A percentile compares a stretch with the other conserved stretches of the same genome.
phyloP scores from a whole-genome alignment of 1,139 yeast species.

The Diutina siamensis region DNA sequence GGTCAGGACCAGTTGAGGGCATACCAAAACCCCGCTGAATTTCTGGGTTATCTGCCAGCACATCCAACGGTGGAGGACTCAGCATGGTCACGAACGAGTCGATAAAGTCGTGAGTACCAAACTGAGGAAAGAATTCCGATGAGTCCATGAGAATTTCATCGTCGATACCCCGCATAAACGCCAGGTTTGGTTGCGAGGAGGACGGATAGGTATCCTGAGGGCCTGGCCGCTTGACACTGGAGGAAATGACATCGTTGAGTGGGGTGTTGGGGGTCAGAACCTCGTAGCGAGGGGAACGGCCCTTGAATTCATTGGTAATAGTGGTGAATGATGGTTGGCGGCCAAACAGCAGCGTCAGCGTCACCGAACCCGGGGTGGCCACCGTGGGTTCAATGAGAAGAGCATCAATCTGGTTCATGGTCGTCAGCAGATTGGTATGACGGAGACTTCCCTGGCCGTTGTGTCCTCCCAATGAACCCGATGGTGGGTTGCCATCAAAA shows the following conservation, averaged over 20 bases:
- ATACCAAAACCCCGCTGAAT: conserved; percentile 16
- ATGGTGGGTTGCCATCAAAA: conserved; percentile 20
- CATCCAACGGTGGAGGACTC: conserved; percentile 7
- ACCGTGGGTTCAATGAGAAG: conserved; percentile 8
- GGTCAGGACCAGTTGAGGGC: conserved; percentile 11
- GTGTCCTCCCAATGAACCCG: not conserved
- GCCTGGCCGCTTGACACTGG: conserved; percentile 11
- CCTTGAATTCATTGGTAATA: conserved; percentile 8
- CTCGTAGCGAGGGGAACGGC: conserved; percentile 14
- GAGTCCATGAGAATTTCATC: conserved; percentile 10
- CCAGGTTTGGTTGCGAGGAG: conserved; percentile 10
- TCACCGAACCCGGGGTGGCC: conserved; percentile 17
- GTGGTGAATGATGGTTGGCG: conserved; percentile 8
- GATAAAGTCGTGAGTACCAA: not conserved
- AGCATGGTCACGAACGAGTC: conserved; percentile 2
- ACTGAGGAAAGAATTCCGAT: not conserved
- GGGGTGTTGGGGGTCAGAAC: conserved; percentile 14
- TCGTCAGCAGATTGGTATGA: not conserved
- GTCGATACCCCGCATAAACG: conserved; percentile 7
- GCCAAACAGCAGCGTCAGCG: conserved; percentile 14
- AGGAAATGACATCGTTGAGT: conserved; percentile 7
- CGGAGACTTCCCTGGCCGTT: no score
- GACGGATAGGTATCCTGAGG: conserved; percentile 15
- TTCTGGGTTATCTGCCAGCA: conserved; percentile 9
- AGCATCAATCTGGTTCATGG: conserved; percentile 3